Evolutionary conservation across 768 basidiomycete genomes (phyloP).

Genomic region (Agrocybe praecox): DNA sequence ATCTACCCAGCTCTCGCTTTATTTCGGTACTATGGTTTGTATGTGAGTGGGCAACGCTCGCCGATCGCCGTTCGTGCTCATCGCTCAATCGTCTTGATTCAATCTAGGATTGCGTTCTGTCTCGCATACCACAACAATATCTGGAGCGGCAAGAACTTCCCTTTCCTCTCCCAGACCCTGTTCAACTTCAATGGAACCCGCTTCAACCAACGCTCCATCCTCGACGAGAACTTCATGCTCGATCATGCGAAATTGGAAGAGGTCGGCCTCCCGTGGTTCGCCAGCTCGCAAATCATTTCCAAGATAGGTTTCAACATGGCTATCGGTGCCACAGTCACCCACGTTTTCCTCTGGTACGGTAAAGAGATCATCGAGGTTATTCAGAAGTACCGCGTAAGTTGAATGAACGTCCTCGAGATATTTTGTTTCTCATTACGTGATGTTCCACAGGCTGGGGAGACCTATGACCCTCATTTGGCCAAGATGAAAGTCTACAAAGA

Average conservation of each 20-base stretch:
- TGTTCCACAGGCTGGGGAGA: constrained; percentile 34
- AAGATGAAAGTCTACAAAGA: constrained; percentile 52
- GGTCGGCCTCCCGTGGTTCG: constrained; percentile 47
- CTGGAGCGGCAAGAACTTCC: constrained; percentile 63
- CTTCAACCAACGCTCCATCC: constrained; percentile 55
- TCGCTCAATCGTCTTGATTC: not conserved
- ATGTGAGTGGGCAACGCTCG: constrained; percentile 44
- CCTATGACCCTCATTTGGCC: constrained; percentile 53
- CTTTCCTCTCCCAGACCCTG: constrained; percentile 55
- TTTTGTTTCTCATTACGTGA: too few species aligned
- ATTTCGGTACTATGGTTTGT: constrained; percentile 54
- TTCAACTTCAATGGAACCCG: constrained; percentile 54
- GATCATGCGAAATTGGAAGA: constrained; percentile 49
- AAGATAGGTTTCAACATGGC: constrained; percentile 41
- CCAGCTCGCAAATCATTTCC: constrained; percentile 43
- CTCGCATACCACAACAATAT: constrained; percentile 48
- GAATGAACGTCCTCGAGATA: too few species aligned
- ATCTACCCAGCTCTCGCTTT: constrained; percentile 40
- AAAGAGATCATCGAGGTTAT: constrained; percentile 47
- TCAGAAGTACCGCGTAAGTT: constrained; percentile 39
- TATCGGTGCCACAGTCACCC: constrained; percentile 51
- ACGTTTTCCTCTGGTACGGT: constrained; percentile 57
- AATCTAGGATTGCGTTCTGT: constrained; percentile 44
- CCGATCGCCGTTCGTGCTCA: constrained; percentile 2
- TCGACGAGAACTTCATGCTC: constrained; percentile 51